phyloP scores from a whole-genome alignment of 441 rosid genomes.

The Eruca vesicaria region DNA sequence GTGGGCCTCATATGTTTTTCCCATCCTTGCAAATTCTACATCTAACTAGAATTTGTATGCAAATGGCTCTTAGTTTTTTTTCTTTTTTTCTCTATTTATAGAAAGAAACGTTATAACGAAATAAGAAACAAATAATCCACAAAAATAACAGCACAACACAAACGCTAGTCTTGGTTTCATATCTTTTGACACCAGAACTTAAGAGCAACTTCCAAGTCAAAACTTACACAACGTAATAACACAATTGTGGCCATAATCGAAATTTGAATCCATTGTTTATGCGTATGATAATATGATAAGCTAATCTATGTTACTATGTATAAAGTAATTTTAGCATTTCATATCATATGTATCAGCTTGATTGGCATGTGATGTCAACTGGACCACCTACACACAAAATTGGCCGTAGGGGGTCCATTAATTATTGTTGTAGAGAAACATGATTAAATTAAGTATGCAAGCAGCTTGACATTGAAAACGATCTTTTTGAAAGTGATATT shows the following conservation, averaged over 20 bases:
- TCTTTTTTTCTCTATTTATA: neutral
- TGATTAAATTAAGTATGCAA: slow-evolving; percentile 21
- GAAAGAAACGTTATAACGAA: neutral
- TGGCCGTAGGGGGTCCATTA: slow-evolving; percentile 9
- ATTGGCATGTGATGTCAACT: slow-evolving; percentile 30
- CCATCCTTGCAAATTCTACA: too few species aligned
- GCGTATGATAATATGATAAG: neutral
- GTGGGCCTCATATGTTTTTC: too few species aligned
- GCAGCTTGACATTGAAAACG: slow-evolving; percentile 25
- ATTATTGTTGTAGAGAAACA: neutral
- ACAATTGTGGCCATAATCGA: neutral
- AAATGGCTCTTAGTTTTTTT: neutral
- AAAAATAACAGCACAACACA: neutral
- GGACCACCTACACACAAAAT: slow-evolving; percentile 21
- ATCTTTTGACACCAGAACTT: neutral
- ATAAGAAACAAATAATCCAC: neutral
- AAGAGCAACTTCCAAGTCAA: neutral
- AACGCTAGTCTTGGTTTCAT: neutral
- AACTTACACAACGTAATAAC: neutral
- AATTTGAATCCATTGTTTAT: neutral
- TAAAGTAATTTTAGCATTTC: neutral
- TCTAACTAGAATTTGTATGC: too few species aligned
- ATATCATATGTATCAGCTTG: slow-evolving; percentile 21
- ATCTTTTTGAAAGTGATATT: slow-evolving; percentile 21
- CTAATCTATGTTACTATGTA: neutral